Conservation (phyloP, 2,329 filamentous ascomycete species). For the Verticillium nubilum region DNA sequence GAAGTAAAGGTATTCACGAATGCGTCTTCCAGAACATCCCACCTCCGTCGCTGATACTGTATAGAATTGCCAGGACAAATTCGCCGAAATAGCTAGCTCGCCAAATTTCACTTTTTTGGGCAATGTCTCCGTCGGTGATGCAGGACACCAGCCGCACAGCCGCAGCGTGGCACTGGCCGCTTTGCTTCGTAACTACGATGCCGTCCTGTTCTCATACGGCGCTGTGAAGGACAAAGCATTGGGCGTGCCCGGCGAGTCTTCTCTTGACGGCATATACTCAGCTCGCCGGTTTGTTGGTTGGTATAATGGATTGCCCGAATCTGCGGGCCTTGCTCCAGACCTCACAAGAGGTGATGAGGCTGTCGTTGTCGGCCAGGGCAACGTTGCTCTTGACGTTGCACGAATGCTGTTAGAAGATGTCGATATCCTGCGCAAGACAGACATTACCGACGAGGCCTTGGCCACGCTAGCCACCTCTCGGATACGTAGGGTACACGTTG, state of each 20-base stretch:
- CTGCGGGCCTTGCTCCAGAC: slow-evolving; percentile 65
- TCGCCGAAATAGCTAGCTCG: slow-evolving; percentile 78
- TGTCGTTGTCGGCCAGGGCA: slow-evolving; percentile 88
- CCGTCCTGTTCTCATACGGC: slow-evolving; percentile 87
- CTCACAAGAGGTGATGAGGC: slow-evolving; percentile 73
- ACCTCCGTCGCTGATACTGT: background rate
- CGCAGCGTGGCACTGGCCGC: slow-evolving; percentile 58
- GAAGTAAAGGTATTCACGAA: slow-evolving; percentile 77
- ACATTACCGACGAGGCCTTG: slow-evolving; percentile 83
- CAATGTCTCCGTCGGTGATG: slow-evolving; percentile 72
- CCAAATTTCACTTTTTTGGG: slow-evolving; percentile 86
- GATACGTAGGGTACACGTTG: slow-evolving; percentile 76
- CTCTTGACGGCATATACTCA: slow-evolving; percentile 70
- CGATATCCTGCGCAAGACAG: slow-evolving; percentile 69
- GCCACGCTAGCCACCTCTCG: slow-evolving; percentile 66
- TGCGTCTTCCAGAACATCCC: background rate
- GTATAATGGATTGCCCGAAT: slow-evolving; percentile 94
- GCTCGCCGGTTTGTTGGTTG: slow-evolving; percentile 93
- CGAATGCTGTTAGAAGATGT: slow-evolving; percentile 77
- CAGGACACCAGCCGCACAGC: slow-evolving; percentile 31
- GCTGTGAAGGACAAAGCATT: slow-evolving; percentile 78
- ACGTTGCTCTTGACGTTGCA: slow-evolving; percentile 91
- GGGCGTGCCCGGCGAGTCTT: slow-evolving; percentile 72
- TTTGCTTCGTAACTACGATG: slow-evolving; percentile 81
- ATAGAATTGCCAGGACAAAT: slow-evolving; percentile 92